These are phyloP conservation scores for Serendipita sp. DNA, from an alignment of 768 basidiomycete genomes.

Conservation along the genomic window DNA sequence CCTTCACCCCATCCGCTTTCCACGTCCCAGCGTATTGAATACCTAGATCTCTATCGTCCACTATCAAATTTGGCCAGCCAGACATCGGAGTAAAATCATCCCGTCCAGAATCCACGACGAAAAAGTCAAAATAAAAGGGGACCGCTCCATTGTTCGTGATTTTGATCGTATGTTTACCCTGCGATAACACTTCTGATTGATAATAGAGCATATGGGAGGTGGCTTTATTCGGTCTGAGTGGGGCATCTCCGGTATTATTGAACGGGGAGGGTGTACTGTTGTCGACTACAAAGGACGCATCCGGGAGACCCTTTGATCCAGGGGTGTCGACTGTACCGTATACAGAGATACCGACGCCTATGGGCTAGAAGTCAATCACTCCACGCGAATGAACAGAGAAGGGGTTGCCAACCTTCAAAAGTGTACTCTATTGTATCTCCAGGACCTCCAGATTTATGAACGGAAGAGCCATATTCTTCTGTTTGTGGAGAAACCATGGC, in stretches of 20 bases:
- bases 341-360: neutral
- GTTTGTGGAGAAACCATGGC: neutral
- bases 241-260: neutral
- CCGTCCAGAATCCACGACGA: neutral
- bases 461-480: neutral
- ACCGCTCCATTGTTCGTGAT: neutral
- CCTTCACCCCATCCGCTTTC: neutral
- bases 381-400: neutral
- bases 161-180: neutral
- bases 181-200: neutral
- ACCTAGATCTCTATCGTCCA: neutral
- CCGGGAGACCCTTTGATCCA: neutral
- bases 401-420: neutral
- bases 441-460: neutral
- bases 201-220: neutral
- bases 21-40: neutral
- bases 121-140: neutral
- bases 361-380: neutral
- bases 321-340: neutral
- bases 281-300: neutral
- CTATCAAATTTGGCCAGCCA: neutral
- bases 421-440: neutral
- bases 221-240: neutral
- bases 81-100: neutral
- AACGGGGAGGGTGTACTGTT: neutral